Conservation (phyloP, 2,329 filamentous ascomycete species). For the Talaromyces sp. region DNA sequence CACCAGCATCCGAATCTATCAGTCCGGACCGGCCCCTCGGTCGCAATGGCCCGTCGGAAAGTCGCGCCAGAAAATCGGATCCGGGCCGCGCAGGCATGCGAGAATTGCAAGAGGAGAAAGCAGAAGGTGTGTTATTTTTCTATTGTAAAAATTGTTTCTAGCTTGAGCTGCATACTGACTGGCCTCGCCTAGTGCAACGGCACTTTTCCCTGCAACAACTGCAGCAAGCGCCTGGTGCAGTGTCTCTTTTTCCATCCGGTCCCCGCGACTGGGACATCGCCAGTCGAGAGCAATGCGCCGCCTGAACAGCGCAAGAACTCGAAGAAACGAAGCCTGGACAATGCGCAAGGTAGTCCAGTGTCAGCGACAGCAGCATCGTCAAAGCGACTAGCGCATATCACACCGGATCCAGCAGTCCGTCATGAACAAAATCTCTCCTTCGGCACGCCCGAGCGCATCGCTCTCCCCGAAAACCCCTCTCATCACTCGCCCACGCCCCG, state of each 20-base stretch:
- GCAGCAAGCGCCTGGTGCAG: conserved; percentile 46
- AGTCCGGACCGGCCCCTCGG: background rate
- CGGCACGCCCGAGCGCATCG: background rate
- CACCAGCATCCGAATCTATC: background rate
- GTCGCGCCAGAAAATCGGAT: conserved; percentile 56
- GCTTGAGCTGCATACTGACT: background rate
- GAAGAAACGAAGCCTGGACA: conserved; percentile 4
- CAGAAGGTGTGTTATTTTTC: conserved; percentile 51
- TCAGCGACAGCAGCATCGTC: background rate
- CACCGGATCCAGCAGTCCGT: background rate
- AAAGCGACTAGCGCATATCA: background rate
- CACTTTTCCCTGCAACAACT: conserved; percentile 52
- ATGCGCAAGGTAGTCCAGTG: background rate
- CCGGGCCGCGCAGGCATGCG: conserved; percentile 59
- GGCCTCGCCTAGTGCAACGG: conserved; percentile 51
- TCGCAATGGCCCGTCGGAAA: conserved; percentile 47
- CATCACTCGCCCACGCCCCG: background rate
- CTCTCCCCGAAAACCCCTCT: background rate
- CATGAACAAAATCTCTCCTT: background rate
- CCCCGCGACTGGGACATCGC: conserved; percentile 21
- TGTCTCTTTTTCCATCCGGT: conserved; percentile 43
- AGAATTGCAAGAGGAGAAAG: conserved; percentile 60
- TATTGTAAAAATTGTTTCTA: background rate
- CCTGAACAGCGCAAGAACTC: conserved; percentile 5
- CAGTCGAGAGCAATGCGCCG: background rate